These are phyloP conservation scores for Corchorus olitorius DNA, from an alignment of 345 rosid species.

Conservation along the genomic window DNA sequence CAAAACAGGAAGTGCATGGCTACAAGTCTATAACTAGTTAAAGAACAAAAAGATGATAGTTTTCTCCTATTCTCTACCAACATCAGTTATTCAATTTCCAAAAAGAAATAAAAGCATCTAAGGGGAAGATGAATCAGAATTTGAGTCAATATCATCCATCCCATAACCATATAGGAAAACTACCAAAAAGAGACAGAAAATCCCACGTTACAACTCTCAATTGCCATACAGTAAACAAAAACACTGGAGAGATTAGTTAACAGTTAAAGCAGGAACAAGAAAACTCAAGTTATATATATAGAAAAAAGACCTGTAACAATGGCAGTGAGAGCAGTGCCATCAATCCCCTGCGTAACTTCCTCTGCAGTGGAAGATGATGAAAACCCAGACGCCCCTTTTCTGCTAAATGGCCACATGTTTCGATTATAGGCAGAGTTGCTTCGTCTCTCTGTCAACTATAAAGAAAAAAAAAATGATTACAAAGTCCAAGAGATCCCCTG, in stretches of 20 bases:
- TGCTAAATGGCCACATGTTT: conserved; percentile 45
- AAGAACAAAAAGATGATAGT: neutral
- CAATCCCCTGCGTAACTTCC: conserved; percentile 55
- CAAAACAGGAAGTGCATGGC: neutral
- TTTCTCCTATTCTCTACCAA: neutral
- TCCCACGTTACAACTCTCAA: neutral
- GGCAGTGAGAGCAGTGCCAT: conserved; percentile 65
- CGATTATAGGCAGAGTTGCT: neutral
- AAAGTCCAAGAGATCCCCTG: neutral
- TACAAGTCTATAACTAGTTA: neutral
- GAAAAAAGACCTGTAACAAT: conserved; percentile 50
- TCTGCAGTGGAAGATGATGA: conserved; percentile 58
- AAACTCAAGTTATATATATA: no score
- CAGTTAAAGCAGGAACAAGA: neutral
- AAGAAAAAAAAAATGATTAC: neutral
- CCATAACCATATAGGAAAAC: neutral
- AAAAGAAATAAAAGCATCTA: no score
- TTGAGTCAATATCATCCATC: neutral
- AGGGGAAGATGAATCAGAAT: neutral
- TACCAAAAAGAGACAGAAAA: neutral
- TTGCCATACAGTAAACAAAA: neutral
- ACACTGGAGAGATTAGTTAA: neutral
- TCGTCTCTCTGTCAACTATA: neutral
- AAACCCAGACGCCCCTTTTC: conserved; percentile 59
- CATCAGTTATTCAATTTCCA: neutral